A percentile compares a stretch with the other conserved stretches of the same genome.
phyloP scores from a whole-genome alignment of 768 basidiomycete species.

The Collybia mongolica region DNA sequence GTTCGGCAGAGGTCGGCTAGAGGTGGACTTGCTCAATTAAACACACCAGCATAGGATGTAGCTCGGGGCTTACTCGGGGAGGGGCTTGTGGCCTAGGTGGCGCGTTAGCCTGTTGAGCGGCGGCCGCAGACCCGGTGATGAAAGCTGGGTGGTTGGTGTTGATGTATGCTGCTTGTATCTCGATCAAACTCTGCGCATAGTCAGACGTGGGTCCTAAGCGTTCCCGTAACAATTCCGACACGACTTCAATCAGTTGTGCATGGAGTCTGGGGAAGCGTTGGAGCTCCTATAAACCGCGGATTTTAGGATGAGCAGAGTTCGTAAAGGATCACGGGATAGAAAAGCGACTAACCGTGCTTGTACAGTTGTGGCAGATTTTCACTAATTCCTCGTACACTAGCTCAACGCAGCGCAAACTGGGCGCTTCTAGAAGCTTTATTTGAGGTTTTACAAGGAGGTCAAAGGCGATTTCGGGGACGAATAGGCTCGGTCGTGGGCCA shows the following conservation, averaged over 20 bases:
- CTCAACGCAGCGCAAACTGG: slow-evolving; percentile 94
- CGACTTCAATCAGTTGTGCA: slow-evolving; percentile 91
- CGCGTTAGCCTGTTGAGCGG: slow-evolving; percentile 46
- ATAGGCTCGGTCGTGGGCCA: slow-evolving; percentile 92
- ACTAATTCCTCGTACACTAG: slow-evolving; percentile 98
- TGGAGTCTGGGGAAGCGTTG: slow-evolving; percentile 94
- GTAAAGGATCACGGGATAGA: background rate
- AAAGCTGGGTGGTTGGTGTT: slow-evolving; percentile 99
- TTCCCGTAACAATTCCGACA: slow-evolving; percentile 95
- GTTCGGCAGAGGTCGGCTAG: slow-evolving; percentile 67
- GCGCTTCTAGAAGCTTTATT: slow-evolving; percentile 93
- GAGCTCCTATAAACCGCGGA: slow-evolving; percentile 61
- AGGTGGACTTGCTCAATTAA: slow-evolving; percentile 15
- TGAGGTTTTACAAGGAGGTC: slow-evolving; percentile 97
- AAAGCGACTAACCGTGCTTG: slow-evolving; percentile 66
- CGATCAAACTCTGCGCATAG: slow-evolving; percentile 94
- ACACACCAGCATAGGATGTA: background rate
- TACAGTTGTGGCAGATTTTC: slow-evolving; percentile 99
- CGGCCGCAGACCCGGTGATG: slow-evolving; percentile 72
- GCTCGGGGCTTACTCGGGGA: slow-evolving; percentile 47
- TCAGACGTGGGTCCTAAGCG: slow-evolving; percentile 94
- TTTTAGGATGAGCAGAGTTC: background rate
- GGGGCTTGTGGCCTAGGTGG: slow-evolving; percentile 43
- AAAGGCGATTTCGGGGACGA: slow-evolving; percentile 96
- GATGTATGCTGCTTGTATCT: slow-evolving; percentile 98